Percentiles rank a stretch among this genome's conserved stretches.
Evolutionary conservation across 1,284 basidiomycete genomes (phyloP).

Genomic region (Vanrija humicola): DNA sequence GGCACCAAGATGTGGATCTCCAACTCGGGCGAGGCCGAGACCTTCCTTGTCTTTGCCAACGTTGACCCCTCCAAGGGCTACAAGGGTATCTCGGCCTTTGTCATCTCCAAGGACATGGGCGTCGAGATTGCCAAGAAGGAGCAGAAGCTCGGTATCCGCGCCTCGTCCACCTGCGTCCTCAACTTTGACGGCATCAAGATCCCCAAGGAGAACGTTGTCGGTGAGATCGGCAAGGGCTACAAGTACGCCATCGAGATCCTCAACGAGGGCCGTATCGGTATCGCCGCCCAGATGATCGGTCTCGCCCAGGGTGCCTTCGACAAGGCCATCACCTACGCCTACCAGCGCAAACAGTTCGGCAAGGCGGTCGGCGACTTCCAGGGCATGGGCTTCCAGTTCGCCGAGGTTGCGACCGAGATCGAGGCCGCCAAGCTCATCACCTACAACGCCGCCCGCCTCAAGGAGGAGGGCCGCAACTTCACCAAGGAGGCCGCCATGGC

Average conservation of each 20-base stretch:
- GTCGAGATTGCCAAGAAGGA: conserved; percentile 98
- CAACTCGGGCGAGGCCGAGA: conserved; percentile 92
- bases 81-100: conserved; percentile 98
- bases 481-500: conserved; percentile 96
- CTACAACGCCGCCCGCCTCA: conserved; percentile 89
- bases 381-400: conserved; percentile 93
- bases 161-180: conserved; percentile 94
- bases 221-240: conserved; percentile 81
- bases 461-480: conserved; percentile 82
- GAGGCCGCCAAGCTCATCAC: conserved; percentile 89
- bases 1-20: conserved; percentile 99
- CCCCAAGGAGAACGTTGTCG: conserved; percentile 89
- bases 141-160: conserved; percentile 93
- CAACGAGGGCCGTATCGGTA: conserved; percentile 96
- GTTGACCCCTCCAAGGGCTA: conserved; percentile 93
- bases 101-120: conserved; percentile 94
- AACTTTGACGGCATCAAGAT: conserved; percentile 94
- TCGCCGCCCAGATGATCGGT: conserved; percentile 95
- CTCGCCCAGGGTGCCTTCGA: conserved; percentile 96
- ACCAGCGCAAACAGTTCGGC: conserved; percentile 79
- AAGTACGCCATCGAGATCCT: conserved; percentile 98
- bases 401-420: conserved; percentile 80
- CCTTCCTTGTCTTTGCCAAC: conserved; percentile 85
- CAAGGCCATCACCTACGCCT: conserved; percentile 87
- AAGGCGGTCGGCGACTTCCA: conserved; percentile 77